Conservation (phyloP, 768 basidiomycete species). For the Lactarius hatsudake region DNA sequence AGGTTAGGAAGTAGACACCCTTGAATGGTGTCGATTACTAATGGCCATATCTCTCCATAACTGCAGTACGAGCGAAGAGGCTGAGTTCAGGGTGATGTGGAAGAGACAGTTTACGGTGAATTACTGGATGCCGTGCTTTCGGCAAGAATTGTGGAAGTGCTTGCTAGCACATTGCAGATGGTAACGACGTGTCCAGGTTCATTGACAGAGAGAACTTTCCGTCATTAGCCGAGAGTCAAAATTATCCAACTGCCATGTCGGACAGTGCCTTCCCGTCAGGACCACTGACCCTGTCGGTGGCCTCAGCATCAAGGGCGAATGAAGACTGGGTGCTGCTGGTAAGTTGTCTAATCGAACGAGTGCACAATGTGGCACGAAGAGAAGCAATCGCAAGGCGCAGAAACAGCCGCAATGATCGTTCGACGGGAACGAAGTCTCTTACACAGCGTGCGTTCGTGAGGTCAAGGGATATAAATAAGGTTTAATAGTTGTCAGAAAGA, state of each 20-base stretch:
- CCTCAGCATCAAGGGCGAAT: neutral
- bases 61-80: neutral
- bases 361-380: neutral
- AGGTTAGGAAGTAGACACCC: neutral
- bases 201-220: neutral
- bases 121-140: neutral
- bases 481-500: neutral
- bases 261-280: neutral
- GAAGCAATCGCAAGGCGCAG: neutral
- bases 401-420: neutral
- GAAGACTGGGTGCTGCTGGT: neutral
- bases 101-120: neutral
- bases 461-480: neutral
- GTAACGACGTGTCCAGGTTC: neutral
- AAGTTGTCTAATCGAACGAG: neutral
- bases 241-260: neutral
- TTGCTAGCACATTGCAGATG: neutral
- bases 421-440: neutral
- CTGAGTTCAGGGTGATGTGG: neutral
- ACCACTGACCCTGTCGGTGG: neutral
- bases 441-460: neutral
- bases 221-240: neutral
- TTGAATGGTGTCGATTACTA: neutral
- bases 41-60: neutral
- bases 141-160: neutral